A percentile compares a stretch with the other conserved stretches of the same genome.
These are phyloP conservation scores for Botrytis squamosa DNA, from an alignment of 2,329 filamentous ascomycete species.

Conservation along the genomic window DNA sequence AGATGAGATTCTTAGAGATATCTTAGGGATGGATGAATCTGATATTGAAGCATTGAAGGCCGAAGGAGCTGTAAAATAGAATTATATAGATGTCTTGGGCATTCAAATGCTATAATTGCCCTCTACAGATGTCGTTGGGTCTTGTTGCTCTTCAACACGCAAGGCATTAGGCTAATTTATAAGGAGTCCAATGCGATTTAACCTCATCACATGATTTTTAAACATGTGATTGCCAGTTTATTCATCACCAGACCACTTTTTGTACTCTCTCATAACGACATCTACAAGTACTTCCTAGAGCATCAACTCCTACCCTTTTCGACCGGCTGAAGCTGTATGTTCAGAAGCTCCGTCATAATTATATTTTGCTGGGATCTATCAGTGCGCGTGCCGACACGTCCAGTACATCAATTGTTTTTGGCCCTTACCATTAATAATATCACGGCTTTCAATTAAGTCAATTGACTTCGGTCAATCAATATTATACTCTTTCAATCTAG, in stretches of 20 bases:
- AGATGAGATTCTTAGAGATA: slow-evolving; percentile 65
- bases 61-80: slow-evolving; percentile 63
- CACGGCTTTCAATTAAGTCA: slow-evolving; percentile 19
- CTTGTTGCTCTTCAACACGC: background rate
- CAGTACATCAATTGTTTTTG: slow-evolving; percentile 9
- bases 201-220: slow-evolving; percentile 16
- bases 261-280: slow-evolving; percentile 18
- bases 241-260: slow-evolving; percentile 21
- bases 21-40: slow-evolving; percentile 58
- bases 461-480: slow-evolving; percentile 29
- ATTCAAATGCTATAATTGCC: background rate
- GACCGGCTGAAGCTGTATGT: slow-evolving; percentile 1
- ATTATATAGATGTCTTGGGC: slow-evolving; percentile 1
- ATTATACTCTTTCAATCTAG: slow-evolving; percentile 3
- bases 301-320: slow-evolving; percentile 11
- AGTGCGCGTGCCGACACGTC: slow-evolving; percentile 20
- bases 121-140: background rate
- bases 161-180: background rate
- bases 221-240: slow-evolving; percentile 20
- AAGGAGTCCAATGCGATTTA: slow-evolving; percentile 11
- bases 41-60: slow-evolving; percentile 63
- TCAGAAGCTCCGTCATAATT: background rate
- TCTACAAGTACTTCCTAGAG: background rate
- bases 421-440: background rate
- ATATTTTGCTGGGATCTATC: slow-evolving; percentile 11